Evolutionary conservation across 306 rosid genomes (phyloP).

Genomic region (Senna siamea): DNA sequence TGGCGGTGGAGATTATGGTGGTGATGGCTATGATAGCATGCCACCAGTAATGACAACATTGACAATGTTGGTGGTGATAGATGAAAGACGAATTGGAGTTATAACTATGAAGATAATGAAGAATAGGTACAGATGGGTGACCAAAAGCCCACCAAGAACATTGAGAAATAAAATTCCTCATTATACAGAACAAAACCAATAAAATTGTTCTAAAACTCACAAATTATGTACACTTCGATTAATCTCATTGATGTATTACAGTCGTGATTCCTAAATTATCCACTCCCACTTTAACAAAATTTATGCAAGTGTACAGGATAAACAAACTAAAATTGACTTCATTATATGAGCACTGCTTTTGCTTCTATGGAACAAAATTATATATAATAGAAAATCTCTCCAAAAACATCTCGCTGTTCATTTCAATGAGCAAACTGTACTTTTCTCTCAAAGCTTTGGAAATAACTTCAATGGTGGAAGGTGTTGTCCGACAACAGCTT

Average conservation of each 20-base stretch:
- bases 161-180: neutral
- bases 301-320: neutral
- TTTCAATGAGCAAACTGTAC: neutral
- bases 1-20: too few relatives aligned
- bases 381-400: neutral
- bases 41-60: too few relatives aligned
- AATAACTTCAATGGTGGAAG: conserved; percentile 63
- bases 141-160: too few relatives aligned
- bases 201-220: neutral
- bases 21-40: too few relatives aligned
- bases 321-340: neutral
- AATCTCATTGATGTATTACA: neutral
- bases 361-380: neutral
- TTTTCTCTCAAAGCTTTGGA: conserved; percentile 57
- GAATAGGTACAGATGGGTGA: too few relatives aligned
- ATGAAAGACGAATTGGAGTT: too few relatives aligned
- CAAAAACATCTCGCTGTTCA: conserved; percentile 4
- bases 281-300: too few relatives aligned
- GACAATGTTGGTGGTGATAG: too few relatives aligned
- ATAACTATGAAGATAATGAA: too few relatives aligned
- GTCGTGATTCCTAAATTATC: neutral
- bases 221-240: too few relatives aligned
- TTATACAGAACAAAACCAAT: neutral
- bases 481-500: conserved; percentile 92
- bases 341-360: neutral